phyloP scores from a whole-genome alignment of 768 basidiomycete species.

The Psilocybe azurescens region DNA sequence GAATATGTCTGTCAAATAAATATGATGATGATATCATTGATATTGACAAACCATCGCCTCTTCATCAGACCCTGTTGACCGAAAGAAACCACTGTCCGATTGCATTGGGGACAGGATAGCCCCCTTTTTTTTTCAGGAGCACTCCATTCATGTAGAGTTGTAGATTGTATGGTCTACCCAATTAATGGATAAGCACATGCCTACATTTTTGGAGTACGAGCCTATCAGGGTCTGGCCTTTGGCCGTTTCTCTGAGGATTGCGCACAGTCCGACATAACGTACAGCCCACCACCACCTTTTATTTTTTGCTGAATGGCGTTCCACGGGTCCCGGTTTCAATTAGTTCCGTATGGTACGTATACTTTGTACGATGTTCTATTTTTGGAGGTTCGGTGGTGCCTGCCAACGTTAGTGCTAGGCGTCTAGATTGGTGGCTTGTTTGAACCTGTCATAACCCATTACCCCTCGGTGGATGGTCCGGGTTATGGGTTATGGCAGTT shows the following conservation, averaged over 20 bases:
- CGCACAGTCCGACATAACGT: no score
- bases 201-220: background rate
- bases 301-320: no score
- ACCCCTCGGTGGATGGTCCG: no score
- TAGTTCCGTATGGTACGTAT: background rate
- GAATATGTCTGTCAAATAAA: background rate
- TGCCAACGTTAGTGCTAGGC: background rate
- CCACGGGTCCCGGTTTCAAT: background rate
- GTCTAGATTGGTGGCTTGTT: background rate
- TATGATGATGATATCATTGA: background rate
- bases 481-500: no score
- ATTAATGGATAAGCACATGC: background rate
- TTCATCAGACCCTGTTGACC: background rate
- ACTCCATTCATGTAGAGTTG: background rate
- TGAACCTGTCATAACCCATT: background rate
- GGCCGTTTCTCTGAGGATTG: no score
- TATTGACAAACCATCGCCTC: background rate
- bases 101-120: no score
- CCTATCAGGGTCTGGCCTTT: background rate
- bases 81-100: background rate
- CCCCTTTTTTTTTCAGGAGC: background rate
- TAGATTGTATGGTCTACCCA: no score
- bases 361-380: background rate
- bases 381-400: background rate
- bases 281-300: no score